Evolutionary conservation across 2,329 filamentous ascomycete species (phyloP), one percentile per base, ranked within the genome.

Genomic region (Penicillium sp.): DNA sequence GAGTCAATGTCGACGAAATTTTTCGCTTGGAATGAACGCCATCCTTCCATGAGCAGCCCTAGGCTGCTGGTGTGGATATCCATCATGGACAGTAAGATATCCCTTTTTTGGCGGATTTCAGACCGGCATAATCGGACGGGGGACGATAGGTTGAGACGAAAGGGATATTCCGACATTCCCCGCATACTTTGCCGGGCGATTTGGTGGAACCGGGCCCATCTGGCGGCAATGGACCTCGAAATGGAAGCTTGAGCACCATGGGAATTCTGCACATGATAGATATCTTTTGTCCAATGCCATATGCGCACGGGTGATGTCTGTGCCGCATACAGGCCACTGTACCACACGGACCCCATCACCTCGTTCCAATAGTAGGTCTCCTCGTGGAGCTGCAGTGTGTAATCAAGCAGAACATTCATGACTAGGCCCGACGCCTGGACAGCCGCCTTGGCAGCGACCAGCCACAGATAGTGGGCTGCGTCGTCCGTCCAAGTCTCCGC

Each of bases 301-400:
- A 95, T 68, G 15, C 88, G 80, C 35, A 85, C 62, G 0, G 93
- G 93, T 0, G 86, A 89, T 0, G 86, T 95, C 69, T 98, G 93
- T 7, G 95, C 72, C 12, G 88, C 86, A 70, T 96, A 96, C 3
- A 96, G 67, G 28, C 83, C 86, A 56, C 88, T 91, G 63, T 86
- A 88, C 42, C 82, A 79, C 59, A 89, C 86, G 0, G 89, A 95
- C 8, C 82, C 81, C 27, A 95, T 73, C 1, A 96, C 81, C 58
- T 93, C 87, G 64, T 95, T 89, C 93, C 93, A 98, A 68, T 97
- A 97, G 83, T 87, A 91, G 23, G 95, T 85, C 59, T 95, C 90
- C 57, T 95, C 85, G 60, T 84, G 88, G 15, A 98, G 72, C 0
- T 86, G 86, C 9, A 92, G 83, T 9, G 90, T 95, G 61, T 93